Evolutionary conservation across 202 grass and related monocot genomes (phyloP), one percentile per base, ranked within the genome.

Genomic region (Cymbopogon flexuosus): DNA sequence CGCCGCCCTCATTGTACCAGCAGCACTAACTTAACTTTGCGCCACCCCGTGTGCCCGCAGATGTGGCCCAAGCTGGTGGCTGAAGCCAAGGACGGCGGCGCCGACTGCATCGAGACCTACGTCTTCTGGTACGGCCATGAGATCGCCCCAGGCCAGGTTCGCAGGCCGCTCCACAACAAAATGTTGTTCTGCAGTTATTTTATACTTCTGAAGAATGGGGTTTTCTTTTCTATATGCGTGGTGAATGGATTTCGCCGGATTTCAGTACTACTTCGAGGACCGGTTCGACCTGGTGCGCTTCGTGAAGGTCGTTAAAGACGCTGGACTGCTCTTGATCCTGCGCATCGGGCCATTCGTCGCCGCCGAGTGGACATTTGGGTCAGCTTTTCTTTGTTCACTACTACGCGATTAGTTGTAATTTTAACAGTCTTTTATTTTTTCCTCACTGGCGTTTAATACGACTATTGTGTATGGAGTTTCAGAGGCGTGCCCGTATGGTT

Each of bases 111-210:
- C 84, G 96, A 99, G 77, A 95, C 92, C 66, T 99, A 99, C 81
- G 90, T 99, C 49, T 99, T 99, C 88, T 99, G 96, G 96, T 95
- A 99, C 60, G 96, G 96, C 46, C 96, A 99, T 49, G 96, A 99
- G 82, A 81, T 62, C 37, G 91, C 96, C 59, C 90, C 92, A 16
- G 92, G 92, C 80, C 78, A 99, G 86, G 96, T 95, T 65, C 46
- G 78, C 64, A 62, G 27, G 33, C 47, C 47, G 29, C 58, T 68
- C 22, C 73, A 15, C 2, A 74, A 14, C 21, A 52, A 34, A 81
- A 4, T 35, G 56, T 2, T 12, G 18, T 54, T n/a, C 59, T 84
- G 70, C 46, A 40, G 43, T 59, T 65, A 33, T 22, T 43, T 19
- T 27, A 27, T 77, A 68, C 42, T 73, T n/a, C 8, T 63, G 37